Percentiles rank a stretch among this genome's conserved stretches.
phyloP scores from a whole-genome alignment of 768 basidiomycete species.

The Boletus sensibilis region DNA sequence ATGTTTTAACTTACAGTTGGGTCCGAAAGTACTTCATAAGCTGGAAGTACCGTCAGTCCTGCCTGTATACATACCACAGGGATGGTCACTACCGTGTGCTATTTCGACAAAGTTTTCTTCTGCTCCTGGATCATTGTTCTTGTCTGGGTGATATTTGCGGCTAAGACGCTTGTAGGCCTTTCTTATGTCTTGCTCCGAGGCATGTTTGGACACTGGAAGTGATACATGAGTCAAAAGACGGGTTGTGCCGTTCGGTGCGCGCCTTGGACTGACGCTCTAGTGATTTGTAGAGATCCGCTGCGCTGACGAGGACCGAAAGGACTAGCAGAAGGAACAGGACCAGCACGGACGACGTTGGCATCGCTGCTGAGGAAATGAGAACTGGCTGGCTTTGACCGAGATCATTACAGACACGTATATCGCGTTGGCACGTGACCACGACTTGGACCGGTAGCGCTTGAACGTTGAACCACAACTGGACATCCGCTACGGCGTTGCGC shows the following conservation, averaged over 20 bases:
- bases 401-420: constrained; percentile 31
- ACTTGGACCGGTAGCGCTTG: not conserved
- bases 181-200: constrained; percentile 85
- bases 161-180: constrained; percentile 90
- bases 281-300: constrained; percentile 78
- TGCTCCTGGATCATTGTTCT: constrained; percentile 82
- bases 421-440: constrained; percentile 27
- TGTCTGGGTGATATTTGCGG: constrained; percentile 91
- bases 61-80: not conserved
- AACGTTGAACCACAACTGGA: not conserved
- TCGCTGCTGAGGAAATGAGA: constrained; percentile 10
- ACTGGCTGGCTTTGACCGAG: not conserved
- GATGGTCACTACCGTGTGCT: constrained; percentile 66
- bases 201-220: constrained; percentile 61
- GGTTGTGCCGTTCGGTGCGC: constrained; percentile 22
- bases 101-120: constrained; percentile 89
- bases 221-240: constrained; percentile 24
- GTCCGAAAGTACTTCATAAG: constrained; percentile 95
- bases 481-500: not conserved
- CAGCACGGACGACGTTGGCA: constrained; percentile 30
- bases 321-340: constrained; percentile 30
- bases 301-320: constrained; percentile 37
- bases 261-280: constrained; percentile 68
- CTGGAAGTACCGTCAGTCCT: constrained; percentile 37
- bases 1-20: constrained; percentile 49